Conservation (phyloP, 495 filamentous ascomycete species). For the Pyrenula aspistea region DNA sequence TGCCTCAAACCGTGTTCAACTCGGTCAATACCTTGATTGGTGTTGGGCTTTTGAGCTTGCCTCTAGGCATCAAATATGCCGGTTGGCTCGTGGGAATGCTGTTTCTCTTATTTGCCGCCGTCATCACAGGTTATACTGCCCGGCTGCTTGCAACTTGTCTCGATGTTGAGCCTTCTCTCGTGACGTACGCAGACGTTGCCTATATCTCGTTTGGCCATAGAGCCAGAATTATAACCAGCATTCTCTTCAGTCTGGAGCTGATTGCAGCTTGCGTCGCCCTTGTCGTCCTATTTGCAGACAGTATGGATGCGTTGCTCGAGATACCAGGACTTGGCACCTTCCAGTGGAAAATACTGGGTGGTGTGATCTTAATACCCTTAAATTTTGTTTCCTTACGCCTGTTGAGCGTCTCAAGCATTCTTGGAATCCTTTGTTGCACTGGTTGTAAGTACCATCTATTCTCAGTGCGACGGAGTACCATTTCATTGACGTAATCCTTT, state of each 20-base stretch:
- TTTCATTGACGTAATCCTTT: conserved; percentile 9
- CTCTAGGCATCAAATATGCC: conserved; percentile 77
- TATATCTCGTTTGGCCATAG: conserved; percentile 82
- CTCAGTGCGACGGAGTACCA: background rate
- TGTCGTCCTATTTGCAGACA: conserved; percentile 88
- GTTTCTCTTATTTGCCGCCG: conserved; percentile 61
- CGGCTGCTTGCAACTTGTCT: conserved; percentile 79
- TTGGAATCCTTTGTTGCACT: conserved; percentile 81
- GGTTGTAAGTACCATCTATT: conserved; percentile 49
- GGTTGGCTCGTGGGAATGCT: conserved; percentile 80
- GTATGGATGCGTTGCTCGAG: conserved; percentile 50
- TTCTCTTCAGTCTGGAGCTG: conserved; percentile 82
- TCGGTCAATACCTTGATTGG: conserved; percentile 93
- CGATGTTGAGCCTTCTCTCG: conserved; percentile 65
- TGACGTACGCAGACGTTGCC: conserved; percentile 89
- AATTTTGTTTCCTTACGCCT: conserved; percentile 76
- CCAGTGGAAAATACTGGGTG: conserved; percentile 81
- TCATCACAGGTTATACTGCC: conserved; percentile 76
- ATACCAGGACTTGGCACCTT: conserved; percentile 60
- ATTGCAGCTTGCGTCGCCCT: conserved; percentile 83
- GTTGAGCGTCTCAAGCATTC: conserved; percentile 78
- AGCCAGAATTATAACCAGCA: conserved; percentile 66
- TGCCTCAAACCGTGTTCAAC: conserved; percentile 95
- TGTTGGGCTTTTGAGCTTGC: conserved; percentile 78
- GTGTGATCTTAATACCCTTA: conserved; percentile 67